Base-by-base conservation (phyloP, 441 rosid species). In the Pelargonium australe region DNA sequence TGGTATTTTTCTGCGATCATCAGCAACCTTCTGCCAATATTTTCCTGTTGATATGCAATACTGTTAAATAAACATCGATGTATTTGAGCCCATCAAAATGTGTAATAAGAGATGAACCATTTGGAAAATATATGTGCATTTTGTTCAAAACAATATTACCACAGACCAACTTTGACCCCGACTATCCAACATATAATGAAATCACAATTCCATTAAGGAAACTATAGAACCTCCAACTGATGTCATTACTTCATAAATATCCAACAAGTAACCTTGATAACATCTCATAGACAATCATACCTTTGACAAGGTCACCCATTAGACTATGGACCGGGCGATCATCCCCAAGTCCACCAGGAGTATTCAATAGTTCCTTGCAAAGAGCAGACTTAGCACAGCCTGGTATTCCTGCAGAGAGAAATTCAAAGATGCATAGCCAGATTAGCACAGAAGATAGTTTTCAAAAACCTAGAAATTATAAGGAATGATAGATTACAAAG, bases 301-400 rank as follows among this genome's bases (percentile, higher is more conserved):
- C 98, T 87, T 90, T 87, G 72, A 89, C 72, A 73, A 86, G 93
- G 80, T 95, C 98, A 71, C 99, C 98, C 99, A 92, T 95, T 82
- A 92, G 81, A 84, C 86, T 89, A 63, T 89, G 85, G 65, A 92
- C 79, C 3, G 94, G 93, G 34, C 90, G 86, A 80, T 86, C 90
- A 79, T 87, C 98, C 76, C 87, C 98, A 73, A 95, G 81, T 72
- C 85, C 85, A 77, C 85, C 95, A 43, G 91, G 85, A 61, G 84
- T 53, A 78, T 76, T 90, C 60, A 89, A 69, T 72, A 95, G 76
- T 73, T 95, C 97, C 80, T 87, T 86, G 84, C 98, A 95, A 69
- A 95, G 90, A 23, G 97, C 96, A 71, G 99, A 92, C 80, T 95
- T 95, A 25, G 97, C 97, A 79, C 95, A 90, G 69, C 99, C 99